Base-by-base conservation (phyloP, 2,329 filamentous ascomycete species). In the Aspergillus clavatus region DNA sequence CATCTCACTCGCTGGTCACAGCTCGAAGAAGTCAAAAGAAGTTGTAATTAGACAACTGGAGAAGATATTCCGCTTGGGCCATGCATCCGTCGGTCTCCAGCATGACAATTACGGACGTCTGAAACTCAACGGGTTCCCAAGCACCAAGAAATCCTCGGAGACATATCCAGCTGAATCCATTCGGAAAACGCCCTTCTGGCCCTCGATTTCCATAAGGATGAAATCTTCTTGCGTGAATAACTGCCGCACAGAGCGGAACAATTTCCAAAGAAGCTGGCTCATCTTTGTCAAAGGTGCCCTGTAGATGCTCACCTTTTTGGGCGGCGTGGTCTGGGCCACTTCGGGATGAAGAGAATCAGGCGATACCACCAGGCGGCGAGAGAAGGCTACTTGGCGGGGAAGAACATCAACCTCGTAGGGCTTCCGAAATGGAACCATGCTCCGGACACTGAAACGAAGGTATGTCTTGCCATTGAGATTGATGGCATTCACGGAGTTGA, bases 401-500 rank as follows among this genome's bases (percentile, higher is more conserved):
- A 59, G 35, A 8, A 52, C 62, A 22, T 65, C 59, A 35, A 68
- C 53, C 31, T 63, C 57, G 33, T 56, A 59, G 5, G 66, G 62
- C 45, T 63, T 69, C 37, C 51, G 56, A 50, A 71, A 71, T n/a
- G 68, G 68, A 14, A 66, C 40, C 50, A 65, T 53, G 16, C 63
- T 59, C 21, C 66, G 63, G 23, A 72, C 64, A 5, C 53, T 54
- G 42, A 72, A 67, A 19, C 55, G 58, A 33, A 72, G 54, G 27
- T 59, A 49, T 16, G 63, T 60, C 42, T 62, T 55, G 10, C 59
- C 60, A 18, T 64, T 51, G 22, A 52, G 44, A 35, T 54, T 56
- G 46, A 84, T 65, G 11, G 82, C 72, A 23, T 75, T 76, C 58
- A 86, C 80, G 31, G 65, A 67, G 42, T 73, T 73, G 53, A 88